Base-by-base conservation (phyloP, 139 green algal genomes). In the Chlamydomonas schloesseri region DNA sequence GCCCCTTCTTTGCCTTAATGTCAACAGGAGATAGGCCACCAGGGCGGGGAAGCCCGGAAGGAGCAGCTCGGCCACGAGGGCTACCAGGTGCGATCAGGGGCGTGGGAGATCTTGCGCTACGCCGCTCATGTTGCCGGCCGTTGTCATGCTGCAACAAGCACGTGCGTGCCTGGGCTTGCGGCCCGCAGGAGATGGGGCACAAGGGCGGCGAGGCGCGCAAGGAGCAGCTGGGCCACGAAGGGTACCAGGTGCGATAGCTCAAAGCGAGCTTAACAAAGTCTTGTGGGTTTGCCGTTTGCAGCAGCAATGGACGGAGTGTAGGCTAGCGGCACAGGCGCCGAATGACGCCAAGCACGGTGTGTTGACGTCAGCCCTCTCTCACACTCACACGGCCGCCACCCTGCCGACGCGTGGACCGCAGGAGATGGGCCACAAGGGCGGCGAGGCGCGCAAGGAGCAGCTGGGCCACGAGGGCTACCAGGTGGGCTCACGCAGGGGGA, bases 391-490 rank as follows among this genome's bases (percentile, higher is more conserved):
- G n/a, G n/a, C n/a, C n/a, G n/a, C n/a, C n/a, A n/a, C 15, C 36
- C 20, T 67, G 24, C n/a, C 28, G 21, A 28, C 23, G 58, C 36
- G 8, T 34, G 24, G 8, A 0, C n/a, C 46, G 0, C 65, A 84
- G 78, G 78, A 85, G 79, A 73, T 85, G 79, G 79, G 79, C 29
- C 79, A 76, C 47, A 71, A 75, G 69, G 81, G 81, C 17, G 81
- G 81, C 18, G 69, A 79, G 69, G 69, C 69, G 34, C 68, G 81
- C 24, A 83, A 73, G 77, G 78, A 71, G 58, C 64, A 84, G 64
- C 70, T 75, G 13, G 70, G 34, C 33, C 70, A 75, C 70, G 70
- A 75, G 70, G 70, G 70, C 26, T 55, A 75, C 1, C 64, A 71
- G 64, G 64, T 71, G 64, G n/a, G 64, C 10, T n/a, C 58, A 28